Percentiles rank a stretch among this genome's conserved stretches.
Evolutionary conservation across 192 early-diverging fungal genomes (phyloP).

Genomic region (Gamsiella multidivaricata): DNA sequence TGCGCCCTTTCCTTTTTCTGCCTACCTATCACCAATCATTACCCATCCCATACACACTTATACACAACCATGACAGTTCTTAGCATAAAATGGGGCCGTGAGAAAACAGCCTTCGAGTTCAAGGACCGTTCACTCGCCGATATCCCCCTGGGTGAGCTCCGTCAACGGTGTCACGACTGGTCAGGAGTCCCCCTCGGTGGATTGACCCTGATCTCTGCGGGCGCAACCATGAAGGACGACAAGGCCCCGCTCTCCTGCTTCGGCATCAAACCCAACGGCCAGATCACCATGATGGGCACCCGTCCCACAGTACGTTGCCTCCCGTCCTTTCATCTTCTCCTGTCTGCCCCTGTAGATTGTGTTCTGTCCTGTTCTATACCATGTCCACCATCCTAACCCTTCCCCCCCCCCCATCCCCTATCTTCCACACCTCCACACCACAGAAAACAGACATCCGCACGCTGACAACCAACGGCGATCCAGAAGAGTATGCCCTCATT

Average conservation of each 20-base stretch:
- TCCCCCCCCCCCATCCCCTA: neutral
- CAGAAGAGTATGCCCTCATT: constrained; percentile 63
- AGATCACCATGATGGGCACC: constrained; percentile 82
- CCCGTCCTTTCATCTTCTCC: neutral
- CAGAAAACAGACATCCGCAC: constrained; percentile 51
- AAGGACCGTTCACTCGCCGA: constrained; percentile 18
- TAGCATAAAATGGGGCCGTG: constrained; percentile 46
- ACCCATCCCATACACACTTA: neutral
- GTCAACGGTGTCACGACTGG: constrained; percentile 42
- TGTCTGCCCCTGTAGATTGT: neutral
- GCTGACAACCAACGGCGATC: constrained; percentile 58
- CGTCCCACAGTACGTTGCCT: constrained; percentile 59
- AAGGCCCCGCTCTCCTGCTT: constrained; percentile 72
- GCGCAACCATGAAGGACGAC: constrained; percentile 82
- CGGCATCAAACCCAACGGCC: constrained; percentile 78
- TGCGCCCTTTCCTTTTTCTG: no score
- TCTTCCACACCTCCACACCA: neutral
- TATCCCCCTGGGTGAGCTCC: constrained; percentile 32
- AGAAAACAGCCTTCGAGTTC: constrained; percentile 33
- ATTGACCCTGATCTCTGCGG: constrained; percentile 46
- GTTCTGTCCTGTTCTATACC: no score
- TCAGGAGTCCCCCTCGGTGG: constrained; percentile 33
- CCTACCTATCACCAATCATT: no score
- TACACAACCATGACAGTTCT: constrained; percentile 18
- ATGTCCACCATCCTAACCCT: neutral